phyloP scores from a whole-genome alignment of 331 rosid species.

The Malus hybrid region DNA sequence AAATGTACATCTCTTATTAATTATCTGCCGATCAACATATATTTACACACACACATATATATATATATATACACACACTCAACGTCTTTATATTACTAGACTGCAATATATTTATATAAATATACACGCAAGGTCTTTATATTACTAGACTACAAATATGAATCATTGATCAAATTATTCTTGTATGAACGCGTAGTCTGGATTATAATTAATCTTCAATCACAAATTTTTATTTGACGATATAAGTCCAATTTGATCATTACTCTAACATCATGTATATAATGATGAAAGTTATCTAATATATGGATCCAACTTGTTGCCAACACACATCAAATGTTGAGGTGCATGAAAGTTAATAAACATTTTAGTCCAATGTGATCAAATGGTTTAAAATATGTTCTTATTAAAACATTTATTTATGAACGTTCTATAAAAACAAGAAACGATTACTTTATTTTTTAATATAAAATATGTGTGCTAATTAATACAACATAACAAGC shows the following conservation, averaged over 20 bases:
- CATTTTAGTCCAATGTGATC: background rate
- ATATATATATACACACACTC: too few relatives aligned
- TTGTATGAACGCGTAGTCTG: background rate
- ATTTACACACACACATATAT: too few relatives aligned
- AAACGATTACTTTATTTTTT: too few relatives aligned
- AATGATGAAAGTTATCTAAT: background rate
- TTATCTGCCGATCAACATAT: background rate
- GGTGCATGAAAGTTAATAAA: background rate
- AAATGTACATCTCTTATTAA: background rate
- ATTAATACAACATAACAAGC: background rate
- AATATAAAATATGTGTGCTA: background rate
- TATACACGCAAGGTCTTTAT: background rate
- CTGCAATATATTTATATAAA: too few relatives aligned
- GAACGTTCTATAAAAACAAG: background rate
- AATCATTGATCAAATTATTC: background rate
- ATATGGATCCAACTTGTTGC: background rate
- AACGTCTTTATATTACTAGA: background rate
- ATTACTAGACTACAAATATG: background rate
- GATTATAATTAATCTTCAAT: too few relatives aligned
- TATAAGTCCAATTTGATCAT: background rate
- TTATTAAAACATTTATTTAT: background rate
- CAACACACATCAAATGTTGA: background rate
- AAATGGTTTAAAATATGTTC: too few relatives aligned
- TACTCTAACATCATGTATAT: background rate
- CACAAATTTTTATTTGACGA: too few relatives aligned